Evolutionary conservation across 306 rosid genomes (phyloP), one percentile per base, ranked within the genome.

Genomic region (Heteromeles arbutifolia): DNA sequence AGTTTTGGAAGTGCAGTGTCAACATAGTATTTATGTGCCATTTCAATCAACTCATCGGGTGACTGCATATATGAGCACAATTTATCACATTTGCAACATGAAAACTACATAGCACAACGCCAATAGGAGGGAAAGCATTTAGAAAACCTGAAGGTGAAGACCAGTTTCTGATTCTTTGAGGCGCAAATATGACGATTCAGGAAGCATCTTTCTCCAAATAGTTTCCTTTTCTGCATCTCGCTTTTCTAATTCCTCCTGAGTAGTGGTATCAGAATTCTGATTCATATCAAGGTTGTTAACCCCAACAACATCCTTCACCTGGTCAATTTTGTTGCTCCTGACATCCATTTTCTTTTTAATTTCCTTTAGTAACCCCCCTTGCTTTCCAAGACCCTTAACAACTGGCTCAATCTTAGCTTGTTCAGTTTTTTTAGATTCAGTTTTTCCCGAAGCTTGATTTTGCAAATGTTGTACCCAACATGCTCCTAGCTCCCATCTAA

Each of bases 401-500:
- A 87, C 82, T 31, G 93, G 97, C 85, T 95, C 97, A 65, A 75
- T 74, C 84, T 95, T 90, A 70, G 86, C 77, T 69, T 92, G 96
- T 81, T 92, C 97, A 21, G 87, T 73, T 79, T 87, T 90, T 69
- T 87, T 92, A 28, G 91, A 74, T 73, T 95, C 98, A 17, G 82
- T 77, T 86, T 94, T 91, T 58, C 90, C 94, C 13, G 97, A 85
- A 78, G 84, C 91, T 76, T 87, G 97, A 82, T 86, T 92, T 82
- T 95, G 97, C 83, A 95, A 84, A 82, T 95, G 97, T 77, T 95
- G 97, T 67, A 92, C 89, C 99, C 99, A 95, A 77, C 99, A 92
- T 79, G 99, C 97, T 82, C 99, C 99, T 75, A 95, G 84, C 86
- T 95, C 99, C 99, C 99, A 95, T 88, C 99, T 92, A 79, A 95